Base-by-base conservation (phyloP, 2,329 filamentous ascomycete species). In the Penicillium nordicum region DNA sequence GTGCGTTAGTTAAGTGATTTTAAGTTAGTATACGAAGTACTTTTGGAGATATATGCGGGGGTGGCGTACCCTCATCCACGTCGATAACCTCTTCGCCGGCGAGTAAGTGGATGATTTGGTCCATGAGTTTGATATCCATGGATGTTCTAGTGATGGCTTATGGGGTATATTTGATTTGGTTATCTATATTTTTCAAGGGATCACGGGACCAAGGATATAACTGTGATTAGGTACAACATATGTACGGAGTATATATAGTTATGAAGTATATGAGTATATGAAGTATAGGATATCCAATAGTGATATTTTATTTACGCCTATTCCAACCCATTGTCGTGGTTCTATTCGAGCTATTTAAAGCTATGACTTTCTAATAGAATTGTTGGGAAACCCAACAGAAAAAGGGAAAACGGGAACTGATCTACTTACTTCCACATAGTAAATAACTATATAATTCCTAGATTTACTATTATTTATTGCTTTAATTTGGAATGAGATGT, bases 11-110 rank as follows among this genome's bases (percentile, higher is more conserved):
- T 21, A 21, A 21, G 21, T 21, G 21, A 21, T 21, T 53, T 40
- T 40, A 48, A 50, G 51, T 44, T 21, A 46, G 44, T 41, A 25
- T 44, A 43, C 36, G 34, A 14, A 16, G n/a, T 37, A 38, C 36
- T 38, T 38, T 36, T 48, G 30, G 30, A 41, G 21, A 34, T 30
- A 16, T 30, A 21, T 14, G 7, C 41, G 30, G 34, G 23, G 57
- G 18, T 43, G 38, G 21, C 65, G 59, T 77, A 85, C 83, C 84
- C 83, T 88, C 84, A 71, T 85, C 83, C 42, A 80, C 75, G 69
- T 85, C 82, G 32, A 74, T 72, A 58, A 86, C 75, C 60, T 83
- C 81, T 52, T 76, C 72, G 43, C 79, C 81, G 59, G 68, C 57
- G 29, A 79, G 67, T 43, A 83, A 72, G 10, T 61, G 57, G 51